Evolutionary conservation across 441 rosid genomes (phyloP).

Genomic region (Erodium texanum): DNA sequence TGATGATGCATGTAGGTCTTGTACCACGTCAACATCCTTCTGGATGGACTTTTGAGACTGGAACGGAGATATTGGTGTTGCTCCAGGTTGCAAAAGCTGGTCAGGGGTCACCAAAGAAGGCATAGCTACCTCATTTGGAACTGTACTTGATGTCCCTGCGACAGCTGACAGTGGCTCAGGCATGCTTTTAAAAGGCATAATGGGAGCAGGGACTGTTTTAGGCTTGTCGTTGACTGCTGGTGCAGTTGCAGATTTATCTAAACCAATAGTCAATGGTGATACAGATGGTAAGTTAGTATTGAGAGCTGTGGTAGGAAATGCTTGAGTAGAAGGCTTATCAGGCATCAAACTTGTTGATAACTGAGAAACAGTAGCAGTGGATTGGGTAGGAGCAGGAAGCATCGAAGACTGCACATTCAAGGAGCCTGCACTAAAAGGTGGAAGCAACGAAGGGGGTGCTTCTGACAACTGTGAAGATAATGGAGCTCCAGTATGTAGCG

Average conservation of each 20-base stretch:
- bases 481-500: slow-evolving; percentile 7
- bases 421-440: slow-evolving; percentile 8
- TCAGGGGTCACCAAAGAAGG: slow-evolving; percentile 16
- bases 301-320: not conserved
- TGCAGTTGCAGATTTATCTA: slow-evolving; percentile 3
- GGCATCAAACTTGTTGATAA: slow-evolving; percentile 9
- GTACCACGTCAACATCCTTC: slow-evolving; percentile 20
- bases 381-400: not conserved
- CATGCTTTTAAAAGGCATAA: slow-evolving; percentile 6
- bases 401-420: not conserved
- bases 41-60: slow-evolving; percentile 17
- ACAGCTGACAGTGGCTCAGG: slow-evolving; percentile 4
- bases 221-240: slow-evolving; percentile 8
- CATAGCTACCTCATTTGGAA: slow-evolving; percentile 8
- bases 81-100: slow-evolving; percentile 12
- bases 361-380: not conserved
- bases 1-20: slow-evolving; percentile 9
- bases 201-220: slow-evolving; percentile 1
- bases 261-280: slow-evolving; percentile 7
- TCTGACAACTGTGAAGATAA: slow-evolving; percentile 8
- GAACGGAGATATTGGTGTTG: slow-evolving; percentile 8
- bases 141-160: slow-evolving; percentile 9
- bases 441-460: slow-evolving; percentile 8
- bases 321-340: slow-evolving; percentile 2
- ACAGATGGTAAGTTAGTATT: not conserved